Evolutionary conservation across 306 rosid species (phyloP).

Genomic region (Cicer pinnatifidum): DNA sequence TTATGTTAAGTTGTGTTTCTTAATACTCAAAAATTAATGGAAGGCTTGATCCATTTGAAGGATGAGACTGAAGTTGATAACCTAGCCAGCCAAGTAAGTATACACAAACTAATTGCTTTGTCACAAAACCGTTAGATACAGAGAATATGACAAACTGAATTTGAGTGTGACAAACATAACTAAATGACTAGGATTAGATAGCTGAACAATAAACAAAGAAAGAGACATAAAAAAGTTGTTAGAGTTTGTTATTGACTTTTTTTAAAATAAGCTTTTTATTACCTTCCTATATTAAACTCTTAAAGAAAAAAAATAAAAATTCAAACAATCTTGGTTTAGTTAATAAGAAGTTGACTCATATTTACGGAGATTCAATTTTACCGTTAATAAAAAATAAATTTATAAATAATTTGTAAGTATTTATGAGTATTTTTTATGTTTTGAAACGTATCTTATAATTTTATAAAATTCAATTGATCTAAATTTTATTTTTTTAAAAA

Average conservation of each 20-base stretch:
- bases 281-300: slow-evolving; percentile 46
- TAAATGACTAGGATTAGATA: slow-evolving; percentile 45
- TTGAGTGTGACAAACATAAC: slow-evolving; percentile 33
- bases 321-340: accelerated
- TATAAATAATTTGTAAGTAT: too few relatives aligned
- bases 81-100: neutral
- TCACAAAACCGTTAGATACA: slow-evolving; percentile 49
- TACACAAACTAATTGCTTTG: neutral
- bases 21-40: too few relatives aligned
- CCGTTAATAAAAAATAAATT: too few relatives aligned
- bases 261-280: slow-evolving; percentile 54
- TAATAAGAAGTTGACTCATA: too few relatives aligned
- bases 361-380: too few relatives aligned
- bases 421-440: too few relatives aligned
- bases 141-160: slow-evolving; percentile 41
- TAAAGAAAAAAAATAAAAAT: neutral
- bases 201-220: slow-evolving; percentile 61
- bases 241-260: slow-evolving; percentile 72
- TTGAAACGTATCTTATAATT: too few relatives aligned
- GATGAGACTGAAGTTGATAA: too few relatives aligned
- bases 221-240: slow-evolving; percentile 52
- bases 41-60: too few relatives aligned
- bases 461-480: too few relatives aligned
- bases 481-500: too few relatives aligned
- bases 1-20: too few relatives aligned